These are phyloP conservation scores for Mycosphaerella sp. DNA, from an alignment of 2,329 filamentous ascomycete genomes.

Conservation along the genomic window DNA sequence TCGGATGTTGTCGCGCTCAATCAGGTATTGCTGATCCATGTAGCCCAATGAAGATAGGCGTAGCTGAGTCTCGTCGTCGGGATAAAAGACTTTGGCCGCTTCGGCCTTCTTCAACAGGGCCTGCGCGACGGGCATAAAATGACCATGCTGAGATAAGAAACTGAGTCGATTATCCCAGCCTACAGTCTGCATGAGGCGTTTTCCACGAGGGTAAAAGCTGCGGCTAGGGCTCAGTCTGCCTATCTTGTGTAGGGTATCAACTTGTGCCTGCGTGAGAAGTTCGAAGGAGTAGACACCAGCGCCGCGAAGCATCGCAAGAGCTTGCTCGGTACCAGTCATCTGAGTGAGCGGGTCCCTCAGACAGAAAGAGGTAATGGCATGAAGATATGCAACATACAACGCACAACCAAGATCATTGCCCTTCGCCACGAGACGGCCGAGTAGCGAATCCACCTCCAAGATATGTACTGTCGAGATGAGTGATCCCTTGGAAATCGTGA, in stretches of 20 bases:
- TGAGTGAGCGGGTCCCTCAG: conserved; percentile 54
- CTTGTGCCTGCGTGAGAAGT: conserved; percentile 17
- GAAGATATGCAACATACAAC: conserved; percentile 44
- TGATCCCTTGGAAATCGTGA: conserved; percentile 29
- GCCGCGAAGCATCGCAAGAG: conserved; percentile 23
- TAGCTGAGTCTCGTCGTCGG: conserved; percentile 1
- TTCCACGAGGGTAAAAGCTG: conserved; percentile 41
- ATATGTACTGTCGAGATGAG: conserved; percentile 50
- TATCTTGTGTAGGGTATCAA: conserved; percentile 27
- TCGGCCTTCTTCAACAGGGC: conserved; percentile 27
- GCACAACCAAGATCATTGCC: conserved; percentile 36
- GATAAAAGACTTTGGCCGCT: conserved; percentile 15
- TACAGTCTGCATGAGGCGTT: conserved; percentile 41
- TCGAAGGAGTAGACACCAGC: conserved; percentile 24
- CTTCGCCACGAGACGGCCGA: conserved; percentile 55
- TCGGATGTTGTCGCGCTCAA: conserved; percentile 31
- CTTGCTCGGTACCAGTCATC: conserved; percentile 56
- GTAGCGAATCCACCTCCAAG: conserved; percentile 49
- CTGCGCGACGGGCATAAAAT: conserved; percentile 24
- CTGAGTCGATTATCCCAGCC: conserved; percentile 40
- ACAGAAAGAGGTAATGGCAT: conserved; percentile 55
- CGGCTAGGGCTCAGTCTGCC: conserved; percentile 34
- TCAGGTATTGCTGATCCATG: conserved; percentile 14
- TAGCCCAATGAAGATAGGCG: conserved; percentile 12
- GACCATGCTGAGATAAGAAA: conserved; percentile 40